Percentiles rank a stretch among this genome's conserved stretches.
Conservation (phyloP, 768 basidiomycete species). For the Xerocomellus amylosporus region DNA sequence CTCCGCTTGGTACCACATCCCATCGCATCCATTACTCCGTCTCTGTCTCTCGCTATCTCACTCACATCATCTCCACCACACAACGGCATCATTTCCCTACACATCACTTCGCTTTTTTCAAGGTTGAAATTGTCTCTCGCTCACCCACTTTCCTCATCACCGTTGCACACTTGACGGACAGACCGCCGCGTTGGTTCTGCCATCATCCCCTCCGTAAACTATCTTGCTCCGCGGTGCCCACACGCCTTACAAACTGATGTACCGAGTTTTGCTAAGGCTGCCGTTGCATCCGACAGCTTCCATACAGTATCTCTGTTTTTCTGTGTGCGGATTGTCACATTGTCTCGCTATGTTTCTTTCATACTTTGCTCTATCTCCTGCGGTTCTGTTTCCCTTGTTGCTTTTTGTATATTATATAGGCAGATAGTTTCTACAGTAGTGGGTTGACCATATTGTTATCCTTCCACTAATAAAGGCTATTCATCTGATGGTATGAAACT, state of each 20-base stretch:
- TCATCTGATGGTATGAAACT: conserved; percentile 21
- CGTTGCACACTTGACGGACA: conserved; percentile 23
- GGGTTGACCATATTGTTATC: conserved; percentile 62
- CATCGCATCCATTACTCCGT: conserved; percentile 24
- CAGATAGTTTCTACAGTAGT: conserved; percentile 50
- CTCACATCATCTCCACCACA: conserved; percentile 24
- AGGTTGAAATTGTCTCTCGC: conserved; percentile 14
- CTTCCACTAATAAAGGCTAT: conserved; percentile 53
- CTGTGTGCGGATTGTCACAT: conserved; percentile 16
- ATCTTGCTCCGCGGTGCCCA: conserved; percentile 15
- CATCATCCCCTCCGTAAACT: conserved; percentile 9
- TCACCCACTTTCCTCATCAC: conserved; percentile 12
- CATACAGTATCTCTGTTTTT: conserved; percentile 16
- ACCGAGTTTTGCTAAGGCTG: conserved; percentile 7
- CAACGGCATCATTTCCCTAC: conserved; percentile 30
- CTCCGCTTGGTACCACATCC: conserved; percentile 25
- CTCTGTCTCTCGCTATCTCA: conserved; percentile 21
- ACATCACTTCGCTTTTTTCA: conserved; percentile 18
- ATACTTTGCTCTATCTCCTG: conserved; percentile 25
- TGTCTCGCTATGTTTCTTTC: conserved; percentile 13
- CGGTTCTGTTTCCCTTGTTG: conserved; percentile 21
- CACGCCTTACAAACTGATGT: conserved; percentile 9
- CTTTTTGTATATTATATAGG: conserved; percentile 41
- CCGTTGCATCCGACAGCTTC: conserved; percentile 13
- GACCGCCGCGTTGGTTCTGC: conserved; percentile 14